Evolutionary conservation across 208 protist genomes (phyloP), one percentile per base, ranked within the genome.

Genomic region (Acanthamoeba royreba): DNA sequence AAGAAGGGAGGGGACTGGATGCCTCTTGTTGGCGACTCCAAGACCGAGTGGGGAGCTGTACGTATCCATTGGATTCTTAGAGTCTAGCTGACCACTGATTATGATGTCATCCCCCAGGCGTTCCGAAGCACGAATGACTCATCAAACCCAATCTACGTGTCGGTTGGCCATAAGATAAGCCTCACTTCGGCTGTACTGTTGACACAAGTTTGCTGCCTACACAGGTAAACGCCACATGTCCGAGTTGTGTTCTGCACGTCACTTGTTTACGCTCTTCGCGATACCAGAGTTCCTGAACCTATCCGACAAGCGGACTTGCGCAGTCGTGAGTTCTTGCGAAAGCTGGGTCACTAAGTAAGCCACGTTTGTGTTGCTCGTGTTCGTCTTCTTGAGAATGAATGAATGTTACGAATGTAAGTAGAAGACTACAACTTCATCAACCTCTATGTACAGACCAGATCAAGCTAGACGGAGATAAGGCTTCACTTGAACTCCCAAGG

Each of bases 211-310:
- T n/a, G n/a, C n/a, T n/a, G n/a, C n/a, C n/a, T n/a, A n/a, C n/a
- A n/a, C n/a, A n/a, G n/a, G n/a, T n/a, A n/a, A n/a, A n/a, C n/a
- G n/a, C n/a, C 13, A 58, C 22, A 58, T 22, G 15, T 58, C 49
- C 22, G 97, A 66, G 7, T 96, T 5, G 94, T 97, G 9, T 40
- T 95, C 2, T 90, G 72, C 1, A 97, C 97, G 15, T 15, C 69
- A 28, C 69, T 85, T 96, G 96, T 45, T 93, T 35, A 1, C n/a
- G 7, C 0, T 1, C 63, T 38, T 35, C 0, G 0, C 25, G 74
- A 0, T 92, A 97, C n/a, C 47, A 96, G 98, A 28, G 96, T 99
- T 2, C 98, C 98, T 2, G 98, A 99, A 94, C 98, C 98, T 5
- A 97, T 98, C 13, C 96, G 98, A 0, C 96, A 97, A 31, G 98